phyloP scores from a whole-genome alignment of 768 basidiomycete genomes.

The Russula sp. region DNA sequence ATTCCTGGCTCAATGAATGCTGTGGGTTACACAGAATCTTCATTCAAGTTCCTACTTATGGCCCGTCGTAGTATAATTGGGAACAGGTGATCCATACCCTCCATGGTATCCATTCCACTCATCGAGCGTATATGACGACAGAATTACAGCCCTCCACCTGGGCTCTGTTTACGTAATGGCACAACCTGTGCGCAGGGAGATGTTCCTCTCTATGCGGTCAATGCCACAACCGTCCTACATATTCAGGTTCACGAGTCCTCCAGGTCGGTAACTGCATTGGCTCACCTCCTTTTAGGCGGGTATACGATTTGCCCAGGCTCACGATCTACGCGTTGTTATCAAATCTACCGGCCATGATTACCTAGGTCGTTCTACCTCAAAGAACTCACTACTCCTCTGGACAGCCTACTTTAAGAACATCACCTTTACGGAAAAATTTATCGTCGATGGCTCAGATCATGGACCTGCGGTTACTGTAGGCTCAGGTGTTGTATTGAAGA shows the following conservation, averaged over 20 bases:
- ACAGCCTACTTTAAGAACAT: constrained; percentile 41
- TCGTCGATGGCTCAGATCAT: constrained; percentile 26
- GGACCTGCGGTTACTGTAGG: constrained; percentile 35
- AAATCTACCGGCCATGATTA: constrained; percentile 43
- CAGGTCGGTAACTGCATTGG: background rate
- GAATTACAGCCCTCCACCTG: constrained; percentile 18
- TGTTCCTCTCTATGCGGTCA: constrained; percentile 28
- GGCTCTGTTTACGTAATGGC: constrained; percentile 22
- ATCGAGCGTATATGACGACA: background rate
- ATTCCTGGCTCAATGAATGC: constrained; percentile 29
- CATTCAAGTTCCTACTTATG: background rate
- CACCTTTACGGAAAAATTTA: constrained; percentile 34
- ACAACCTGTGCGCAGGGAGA: constrained; percentile 25
- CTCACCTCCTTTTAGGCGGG: constrained; percentile 32
- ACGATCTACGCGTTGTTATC: constrained; percentile 38
- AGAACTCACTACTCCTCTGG: constrained; percentile 43
- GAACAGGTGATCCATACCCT: constrained; percentile 18
- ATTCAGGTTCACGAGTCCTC: constrained; percentile 19
- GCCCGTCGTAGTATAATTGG: constrained; percentile 24
- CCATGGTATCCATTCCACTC: background rate
- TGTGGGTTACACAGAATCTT: constrained; percentile 16
- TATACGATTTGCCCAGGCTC: constrained; percentile 34
- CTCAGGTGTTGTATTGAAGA: constrained; percentile 30
- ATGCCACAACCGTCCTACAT: constrained; percentile 22
- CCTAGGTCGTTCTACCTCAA: constrained; percentile 46